phyloP scores from a whole-genome alignment of 164 flowering plant species.

The Macadamia integrifolia region DNA sequence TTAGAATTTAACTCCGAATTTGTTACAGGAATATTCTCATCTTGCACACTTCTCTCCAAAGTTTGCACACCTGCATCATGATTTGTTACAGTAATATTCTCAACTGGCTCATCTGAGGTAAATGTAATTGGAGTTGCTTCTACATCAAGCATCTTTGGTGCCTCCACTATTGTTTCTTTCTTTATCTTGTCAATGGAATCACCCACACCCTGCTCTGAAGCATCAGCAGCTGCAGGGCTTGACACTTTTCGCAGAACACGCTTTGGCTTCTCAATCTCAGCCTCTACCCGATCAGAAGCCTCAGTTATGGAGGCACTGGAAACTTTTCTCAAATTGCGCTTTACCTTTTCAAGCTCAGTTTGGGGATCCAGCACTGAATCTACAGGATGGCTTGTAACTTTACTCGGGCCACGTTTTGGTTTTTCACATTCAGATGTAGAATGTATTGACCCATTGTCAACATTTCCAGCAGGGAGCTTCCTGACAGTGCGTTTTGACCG shows the following conservation, averaged over 20 bases:
- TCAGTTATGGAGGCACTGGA: conserved; percentile 31
- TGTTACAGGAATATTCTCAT: conserved; percentile 24
- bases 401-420: conserved; percentile 47
- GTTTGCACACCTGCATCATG: conserved; percentile 28
- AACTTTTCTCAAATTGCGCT: conserved; percentile 64
- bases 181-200: conserved; percentile 32
- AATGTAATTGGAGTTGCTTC: conserved; percentile 21
- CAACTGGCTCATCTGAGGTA: conserved; percentile 11
- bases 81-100: conserved; percentile 2
- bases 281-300: conserved; percentile 31
- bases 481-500: conserved; percentile 47
- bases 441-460: conserved; percentile 34
- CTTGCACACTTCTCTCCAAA: conserved; percentile 33
- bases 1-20: conserved; percentile 35
- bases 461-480: conserved; percentile 34
- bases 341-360: conserved; percentile 41
- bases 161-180: conserved; percentile 20
- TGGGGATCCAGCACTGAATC: conserved; percentile 54
- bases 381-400: conserved; percentile 33
- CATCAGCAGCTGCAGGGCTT: conserved; percentile 19
- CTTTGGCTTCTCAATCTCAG: conserved; percentile 44
- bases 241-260: conserved; percentile 27
- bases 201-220: conserved; percentile 8
- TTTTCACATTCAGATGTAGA: conserved; percentile 47
- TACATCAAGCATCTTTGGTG: conserved; percentile 19